Conservation (phyloP, 108 stramenopile genomes). For the Chaetoceros tenuissimus region DNA sequence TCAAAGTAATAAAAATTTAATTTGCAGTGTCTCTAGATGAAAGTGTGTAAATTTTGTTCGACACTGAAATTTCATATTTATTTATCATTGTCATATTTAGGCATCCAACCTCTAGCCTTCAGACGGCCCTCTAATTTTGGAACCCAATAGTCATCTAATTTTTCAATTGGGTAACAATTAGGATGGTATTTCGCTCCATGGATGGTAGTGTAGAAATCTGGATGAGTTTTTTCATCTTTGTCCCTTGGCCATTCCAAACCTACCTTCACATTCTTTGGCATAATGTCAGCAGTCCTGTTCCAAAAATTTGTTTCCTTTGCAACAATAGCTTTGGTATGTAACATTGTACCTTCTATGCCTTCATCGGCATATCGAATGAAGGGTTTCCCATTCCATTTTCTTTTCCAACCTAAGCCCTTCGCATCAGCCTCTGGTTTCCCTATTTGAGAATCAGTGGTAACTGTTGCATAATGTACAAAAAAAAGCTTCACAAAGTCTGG, state of each 20-base stretch:
- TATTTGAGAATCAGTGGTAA: conserved; percentile 59
- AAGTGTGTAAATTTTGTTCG: too few relatives aligned
- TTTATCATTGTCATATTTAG: too few relatives aligned
- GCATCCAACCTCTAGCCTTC: too few relatives aligned
- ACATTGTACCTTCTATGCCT: conserved; percentile 69
- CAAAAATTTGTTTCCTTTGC: conserved; percentile 23
- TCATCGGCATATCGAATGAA: conserved; percentile 57
- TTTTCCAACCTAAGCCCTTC: conserved; percentile 20
- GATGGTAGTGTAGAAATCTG: not conserved
- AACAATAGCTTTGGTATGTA: conserved; percentile 80
- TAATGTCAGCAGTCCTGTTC: not conserved
- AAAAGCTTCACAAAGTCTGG: conserved; percentile 77
- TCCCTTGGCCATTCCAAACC: not conserved
- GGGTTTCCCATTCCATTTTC: conserved; percentile 34
- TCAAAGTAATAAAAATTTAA: too few relatives aligned
- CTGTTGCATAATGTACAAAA: conserved; percentile 80
- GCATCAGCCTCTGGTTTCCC: conserved; percentile 30
- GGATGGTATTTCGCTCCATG: not conserved
- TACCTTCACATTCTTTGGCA: not conserved
- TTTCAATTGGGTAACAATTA: not conserved
- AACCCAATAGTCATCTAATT: not conserved
- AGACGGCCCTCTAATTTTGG: too few relatives aligned
- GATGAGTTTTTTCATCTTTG: not conserved
- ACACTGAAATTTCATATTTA: too few relatives aligned
- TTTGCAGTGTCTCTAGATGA: too few relatives aligned